Evolutionary conservation across 257 asterid species (phyloP).

Genomic region (Solanum sitiens): DNA sequence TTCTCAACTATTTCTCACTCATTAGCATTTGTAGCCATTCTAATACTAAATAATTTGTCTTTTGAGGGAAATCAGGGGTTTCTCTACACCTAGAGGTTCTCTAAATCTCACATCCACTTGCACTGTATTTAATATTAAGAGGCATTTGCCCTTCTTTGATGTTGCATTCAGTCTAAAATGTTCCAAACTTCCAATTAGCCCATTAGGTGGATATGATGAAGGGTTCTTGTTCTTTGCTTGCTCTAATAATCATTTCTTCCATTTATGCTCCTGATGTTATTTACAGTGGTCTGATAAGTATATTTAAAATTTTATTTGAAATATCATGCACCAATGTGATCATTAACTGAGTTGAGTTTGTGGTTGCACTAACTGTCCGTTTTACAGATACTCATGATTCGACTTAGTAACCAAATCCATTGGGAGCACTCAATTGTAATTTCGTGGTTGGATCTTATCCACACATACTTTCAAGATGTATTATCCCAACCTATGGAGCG

Average conservation of each 20-base stretch:
- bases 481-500: constrained; percentile 39
- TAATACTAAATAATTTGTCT: neutral
- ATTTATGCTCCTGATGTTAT: neutral
- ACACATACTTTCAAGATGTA: constrained; percentile 53
- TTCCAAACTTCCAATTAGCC: neutral
- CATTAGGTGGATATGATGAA: neutral
- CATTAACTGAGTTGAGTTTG: neutral
- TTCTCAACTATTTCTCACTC: neutral
- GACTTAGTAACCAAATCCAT: constrained; percentile 37
- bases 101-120: neutral
- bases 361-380: neutral
- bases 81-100: neutral
- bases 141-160: neutral
- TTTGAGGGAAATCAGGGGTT: neutral
- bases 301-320: neutral
- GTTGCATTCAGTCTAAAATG: neutral
- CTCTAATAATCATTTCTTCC: neutral
- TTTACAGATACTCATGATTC: constrained; percentile 63
- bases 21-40: neutral
- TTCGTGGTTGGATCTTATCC: constrained; percentile 56
- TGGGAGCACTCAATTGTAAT: constrained; percentile 29
- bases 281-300: neutral
- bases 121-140: neutral
- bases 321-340: neutral
- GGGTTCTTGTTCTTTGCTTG: neutral